Conservation (phyloP, 495 filamentous ascomycete species). For the Sporormia fimetaria region DNA sequence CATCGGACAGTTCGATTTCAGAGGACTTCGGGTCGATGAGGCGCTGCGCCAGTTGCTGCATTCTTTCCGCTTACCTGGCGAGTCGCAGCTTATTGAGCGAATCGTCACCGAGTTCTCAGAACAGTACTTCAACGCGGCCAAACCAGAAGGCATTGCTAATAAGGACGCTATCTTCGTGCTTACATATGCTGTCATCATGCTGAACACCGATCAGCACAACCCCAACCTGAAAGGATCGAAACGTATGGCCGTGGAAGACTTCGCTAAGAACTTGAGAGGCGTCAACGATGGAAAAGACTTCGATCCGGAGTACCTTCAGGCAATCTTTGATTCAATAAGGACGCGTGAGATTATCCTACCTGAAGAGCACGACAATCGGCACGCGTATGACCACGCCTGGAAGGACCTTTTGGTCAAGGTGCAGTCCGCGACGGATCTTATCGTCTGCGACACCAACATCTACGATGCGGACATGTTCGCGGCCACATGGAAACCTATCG, state of each 20-base stretch:
- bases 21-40: conserved; percentile 76
- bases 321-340: conserved; percentile 85
- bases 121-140: conserved; percentile 65
- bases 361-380: conserved; percentile 91
- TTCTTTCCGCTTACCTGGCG: conserved; percentile 88
- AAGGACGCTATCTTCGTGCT: conserved; percentile 85
- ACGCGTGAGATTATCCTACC: conserved; percentile 91
- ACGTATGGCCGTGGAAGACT: conserved; percentile 73
- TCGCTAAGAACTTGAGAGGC: conserved; percentile 76
- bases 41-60: conserved; percentile 77
- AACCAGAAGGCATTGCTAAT: conserved; percentile 66
- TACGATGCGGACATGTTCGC: conserved; percentile 97
- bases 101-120: conserved; percentile 80
- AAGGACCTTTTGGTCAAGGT: conserved; percentile 84
- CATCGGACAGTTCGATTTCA: conserved; percentile 75
- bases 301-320: conserved; percentile 68
- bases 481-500: conserved; percentile 87
- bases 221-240: conserved; percentile 70
- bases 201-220: conserved; percentile 95
- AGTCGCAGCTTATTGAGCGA: conserved; percentile 83
- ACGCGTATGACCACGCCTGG: conserved; percentile 96
- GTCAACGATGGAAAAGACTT: conserved; percentile 83
- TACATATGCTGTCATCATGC: conserved; percentile 90
- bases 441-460: conserved; percentile 81
- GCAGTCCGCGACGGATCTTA: conserved; percentile 57